Evolutionary conservation across 345 rosid species (phyloP).

Genomic region (Populus simonii): DNA sequence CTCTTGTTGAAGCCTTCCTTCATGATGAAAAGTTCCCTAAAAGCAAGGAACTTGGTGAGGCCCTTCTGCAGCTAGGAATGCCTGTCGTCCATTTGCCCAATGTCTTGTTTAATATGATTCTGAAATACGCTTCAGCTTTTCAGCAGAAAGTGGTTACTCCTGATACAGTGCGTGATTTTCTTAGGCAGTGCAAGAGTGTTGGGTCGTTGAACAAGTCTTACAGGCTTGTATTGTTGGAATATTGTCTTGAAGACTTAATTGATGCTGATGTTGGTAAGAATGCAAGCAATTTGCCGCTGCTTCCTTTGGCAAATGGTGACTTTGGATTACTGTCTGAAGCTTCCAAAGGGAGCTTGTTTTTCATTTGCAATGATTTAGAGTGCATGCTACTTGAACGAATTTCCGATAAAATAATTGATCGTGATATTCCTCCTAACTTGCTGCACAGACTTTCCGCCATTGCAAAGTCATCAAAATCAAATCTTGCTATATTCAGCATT

Average conservation of each 20-base stretch:
- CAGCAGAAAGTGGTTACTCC: slow-evolving; percentile 89
- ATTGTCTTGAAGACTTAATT: slow-evolving; percentile 87
- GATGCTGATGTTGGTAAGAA: slow-evolving; percentile 66
- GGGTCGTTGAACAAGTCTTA: slow-evolving; percentile 45
- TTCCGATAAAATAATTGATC: slow-evolving; percentile 67
- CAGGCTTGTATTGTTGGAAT: slow-evolving; percentile 79
- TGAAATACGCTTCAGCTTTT: slow-evolving; percentile 56
- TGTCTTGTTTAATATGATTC: slow-evolving; percentile 62
- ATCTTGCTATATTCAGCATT: slow-evolving; percentile 52
- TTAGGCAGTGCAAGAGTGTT: slow-evolving; percentile 54
- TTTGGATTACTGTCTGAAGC: slow-evolving; percentile 63
- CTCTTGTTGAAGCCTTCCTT: slow-evolving; percentile 80
- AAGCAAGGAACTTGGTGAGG: slow-evolving; percentile 75
- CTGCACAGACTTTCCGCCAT: slow-evolving; percentile 63
- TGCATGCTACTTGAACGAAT: slow-evolving; percentile 61
- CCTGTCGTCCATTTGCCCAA: slow-evolving; percentile 74
- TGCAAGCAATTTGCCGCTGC: slow-evolving; percentile 56
- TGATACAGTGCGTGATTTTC: slow-evolving; percentile 61
- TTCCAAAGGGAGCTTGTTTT: slow-evolving; percentile 52
- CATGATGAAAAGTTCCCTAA: slow-evolving; percentile 66
- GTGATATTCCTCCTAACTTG: slow-evolving; percentile 51
- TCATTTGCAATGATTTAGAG: slow-evolving; percentile 73
- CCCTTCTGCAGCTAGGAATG: slow-evolving; percentile 71
- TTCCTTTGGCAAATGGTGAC: slow-evolving; percentile 83
- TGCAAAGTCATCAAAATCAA: slow-evolving; percentile 62